Base-by-base conservation (phyloP, 2,329 filamentous ascomycete genomes). In the Ciborinia camelliae region DNA sequence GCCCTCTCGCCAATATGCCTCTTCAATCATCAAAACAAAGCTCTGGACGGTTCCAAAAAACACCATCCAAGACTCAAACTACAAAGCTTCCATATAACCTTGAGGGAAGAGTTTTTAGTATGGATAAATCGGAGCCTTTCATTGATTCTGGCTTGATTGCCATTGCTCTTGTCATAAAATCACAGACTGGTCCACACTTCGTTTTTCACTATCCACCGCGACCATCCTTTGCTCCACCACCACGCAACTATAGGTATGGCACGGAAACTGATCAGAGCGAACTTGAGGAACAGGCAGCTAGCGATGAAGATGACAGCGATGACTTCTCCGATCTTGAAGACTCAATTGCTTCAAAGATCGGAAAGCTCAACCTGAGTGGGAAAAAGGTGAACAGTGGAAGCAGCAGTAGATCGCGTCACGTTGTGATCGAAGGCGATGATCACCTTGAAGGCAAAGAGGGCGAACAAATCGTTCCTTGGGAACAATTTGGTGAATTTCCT, bases 131-230 rank as follows among this genome's bases (percentile, higher is more conserved):
- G 9, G 48, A 60, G 12, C 62, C 62, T 9, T 63, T 62, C 23
- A 43, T 70, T 20, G 82, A 85, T 70, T 80, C 84, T 51, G 84
- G 81, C 68, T 80, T 88, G 55, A 76, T 72, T 52, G 71, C 71
- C 18, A 68, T 76, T 50, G 71, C 71, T 2, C 65, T 76, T 15
- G 68, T 73, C 23, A 72, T 75, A 47, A 69, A 90, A 69, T 90
- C 90, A 41, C 86, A 89, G 69, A 89, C 91, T 71, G 91, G 92
- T 20, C 90, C 92, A 35, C 86, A 87, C 68, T 89, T 95, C 72
- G 89, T 95, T 72, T 96, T 93, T 76, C 91, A 96, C 77, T 95
- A 95, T 73, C 92, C 92, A n/a, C 83, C 87, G 71, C 77, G 79
- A 72, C 76, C 81, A 69, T 76, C 79, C 64, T 75, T 75, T 41